These are phyloP conservation scores for Aureobasidium sp. DNA, from an alignment of 2,329 filamentous ascomycete species.

Conservation along the genomic window DNA sequence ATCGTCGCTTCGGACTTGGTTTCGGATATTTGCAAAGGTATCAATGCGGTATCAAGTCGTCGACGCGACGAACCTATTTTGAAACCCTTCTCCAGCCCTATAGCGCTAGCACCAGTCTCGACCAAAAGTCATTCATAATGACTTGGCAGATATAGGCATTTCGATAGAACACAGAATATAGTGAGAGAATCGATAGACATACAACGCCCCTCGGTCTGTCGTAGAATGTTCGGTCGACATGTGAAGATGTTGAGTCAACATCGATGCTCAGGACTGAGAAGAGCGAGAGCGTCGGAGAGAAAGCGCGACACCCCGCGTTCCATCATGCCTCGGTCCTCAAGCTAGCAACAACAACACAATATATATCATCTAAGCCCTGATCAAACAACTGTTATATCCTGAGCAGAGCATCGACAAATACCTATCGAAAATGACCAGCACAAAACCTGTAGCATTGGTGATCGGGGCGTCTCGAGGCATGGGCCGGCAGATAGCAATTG, in stretches of 20 bases:
- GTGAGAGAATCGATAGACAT: not conserved
- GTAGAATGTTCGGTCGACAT: not conserved
- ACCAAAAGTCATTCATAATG: not conserved
- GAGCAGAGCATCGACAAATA: not conserved
- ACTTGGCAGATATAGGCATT: not conserved
- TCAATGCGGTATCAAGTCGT: not conserved
- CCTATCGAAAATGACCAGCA: not conserved
- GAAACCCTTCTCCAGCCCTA: slow-evolving; percentile 1
- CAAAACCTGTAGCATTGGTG: slow-evolving; percentile 23
- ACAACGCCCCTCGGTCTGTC: not conserved
- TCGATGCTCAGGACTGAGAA: not conserved
- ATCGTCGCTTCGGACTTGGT: not conserved
- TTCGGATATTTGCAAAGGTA: not conserved
- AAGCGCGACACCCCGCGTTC: not conserved
- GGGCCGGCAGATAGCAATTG: slow-evolving; percentile 71
- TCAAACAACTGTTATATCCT: not conserved
- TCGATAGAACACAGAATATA: not conserved
- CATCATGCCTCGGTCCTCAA: not conserved
- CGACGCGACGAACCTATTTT: not conserved
- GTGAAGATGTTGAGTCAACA: slow-evolving; percentile 3
- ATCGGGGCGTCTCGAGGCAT: slow-evolving; percentile 64
- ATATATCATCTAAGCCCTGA: not conserved
- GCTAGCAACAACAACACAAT: not conserved
- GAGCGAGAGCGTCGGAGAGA: not conserved
- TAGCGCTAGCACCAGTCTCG: not conserved